Evolutionary conservation across 176 grass and related monocot species (phyloP).

Genomic region (Lolium perenne): DNA sequence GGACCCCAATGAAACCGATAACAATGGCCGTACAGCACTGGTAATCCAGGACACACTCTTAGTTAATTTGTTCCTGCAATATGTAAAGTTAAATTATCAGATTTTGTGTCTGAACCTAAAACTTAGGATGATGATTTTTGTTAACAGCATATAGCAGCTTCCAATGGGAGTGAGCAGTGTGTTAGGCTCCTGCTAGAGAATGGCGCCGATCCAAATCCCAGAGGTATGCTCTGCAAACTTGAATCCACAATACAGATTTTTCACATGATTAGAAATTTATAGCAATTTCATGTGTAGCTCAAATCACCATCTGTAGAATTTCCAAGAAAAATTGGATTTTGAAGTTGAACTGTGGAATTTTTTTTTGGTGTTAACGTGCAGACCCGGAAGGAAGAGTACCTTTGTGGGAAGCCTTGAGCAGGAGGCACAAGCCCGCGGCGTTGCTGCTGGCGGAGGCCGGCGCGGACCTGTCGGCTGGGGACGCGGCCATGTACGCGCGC

Average conservation of each 20-base stretch:
- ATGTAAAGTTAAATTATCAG: not conserved
- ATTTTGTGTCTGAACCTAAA: not conserved
- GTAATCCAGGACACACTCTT: slow-evolving; percentile 14
- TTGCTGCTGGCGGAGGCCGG: slow-evolving; percentile 57
- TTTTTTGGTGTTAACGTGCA: slow-evolving; percentile 30
- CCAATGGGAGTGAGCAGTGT: slow-evolving; percentile 63
- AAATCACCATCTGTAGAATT: not conserved
- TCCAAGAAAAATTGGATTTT: not conserved
- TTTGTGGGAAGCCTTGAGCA: slow-evolving; percentile 71
- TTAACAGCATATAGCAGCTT: slow-evolving; percentile 77
- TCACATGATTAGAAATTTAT: not conserved
- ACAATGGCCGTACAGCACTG: slow-evolving; percentile 60
- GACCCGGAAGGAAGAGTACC: slow-evolving; percentile 73
- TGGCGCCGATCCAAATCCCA: slow-evolving; percentile 65
- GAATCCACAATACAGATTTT: not conserved
- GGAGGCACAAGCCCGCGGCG: slow-evolving; percentile 44
- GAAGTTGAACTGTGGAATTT: not conserved
- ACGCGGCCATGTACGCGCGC: slow-evolving; percentile 52
- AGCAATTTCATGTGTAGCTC: not conserved
- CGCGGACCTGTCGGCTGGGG: slow-evolving; percentile 50
- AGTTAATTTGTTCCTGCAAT: not conserved
- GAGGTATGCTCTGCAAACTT: slow-evolving; percentile 44
- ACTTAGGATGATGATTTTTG: not conserved
- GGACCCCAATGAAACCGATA: slow-evolving; percentile 70
- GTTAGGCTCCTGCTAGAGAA: slow-evolving; percentile 62